These are phyloP conservation scores for Helenozyma baotianmanensis DNA, from an alignment of 805 yeast species.

Conservation along the genomic window DNA sequence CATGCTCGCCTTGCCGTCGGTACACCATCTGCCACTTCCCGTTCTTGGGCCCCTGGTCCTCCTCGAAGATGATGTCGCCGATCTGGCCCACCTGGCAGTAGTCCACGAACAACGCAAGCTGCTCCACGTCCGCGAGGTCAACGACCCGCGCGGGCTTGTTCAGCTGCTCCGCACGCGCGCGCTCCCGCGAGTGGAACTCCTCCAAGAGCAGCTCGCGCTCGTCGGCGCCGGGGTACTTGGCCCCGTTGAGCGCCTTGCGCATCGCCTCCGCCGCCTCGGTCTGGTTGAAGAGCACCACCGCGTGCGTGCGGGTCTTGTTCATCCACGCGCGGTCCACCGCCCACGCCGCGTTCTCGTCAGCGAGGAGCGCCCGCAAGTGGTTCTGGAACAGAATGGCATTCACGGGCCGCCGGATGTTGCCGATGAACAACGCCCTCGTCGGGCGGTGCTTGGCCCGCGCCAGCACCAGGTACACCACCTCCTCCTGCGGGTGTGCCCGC, in stretches of 20 bases:
- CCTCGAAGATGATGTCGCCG: conserved; percentile 44
- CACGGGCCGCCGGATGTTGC: conserved; percentile 36
- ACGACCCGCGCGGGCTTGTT: conserved; percentile 3
- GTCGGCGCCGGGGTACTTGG: conserved; percentile 26
- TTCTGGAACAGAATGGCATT: conserved; percentile 36
- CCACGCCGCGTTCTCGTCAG: conserved; percentile 9
- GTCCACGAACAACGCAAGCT: conserved; percentile 34
- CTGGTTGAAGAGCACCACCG: conserved; percentile 36
- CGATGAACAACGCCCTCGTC: conserved; percentile 44
- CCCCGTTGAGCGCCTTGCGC: conserved; percentile 31
- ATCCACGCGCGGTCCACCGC: conserved; percentile 43
- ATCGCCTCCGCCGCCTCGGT: conserved; percentile 37
- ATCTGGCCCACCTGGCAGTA: conserved; percentile 43
- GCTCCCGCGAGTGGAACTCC: conserved; percentile 16
- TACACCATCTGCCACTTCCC: conserved; percentile 44
- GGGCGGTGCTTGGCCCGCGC: conserved; percentile 29
- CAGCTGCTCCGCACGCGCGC: conserved; percentile 10
- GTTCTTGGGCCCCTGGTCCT: conserved; percentile 39
- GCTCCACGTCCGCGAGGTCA: conserved; percentile 4
- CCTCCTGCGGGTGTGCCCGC: conserved; percentile 17
- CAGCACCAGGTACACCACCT: conserved; percentile 30
- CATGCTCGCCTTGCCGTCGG: conserved; percentile 23
- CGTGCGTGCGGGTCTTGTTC: conserved; percentile 38
- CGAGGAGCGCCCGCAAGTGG: conserved; percentile 27
- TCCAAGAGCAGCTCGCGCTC: conserved; percentile 18